Evolutionary conservation across 257 asterid species (phyloP).

Genomic region (Solanum tarijense): DNA sequence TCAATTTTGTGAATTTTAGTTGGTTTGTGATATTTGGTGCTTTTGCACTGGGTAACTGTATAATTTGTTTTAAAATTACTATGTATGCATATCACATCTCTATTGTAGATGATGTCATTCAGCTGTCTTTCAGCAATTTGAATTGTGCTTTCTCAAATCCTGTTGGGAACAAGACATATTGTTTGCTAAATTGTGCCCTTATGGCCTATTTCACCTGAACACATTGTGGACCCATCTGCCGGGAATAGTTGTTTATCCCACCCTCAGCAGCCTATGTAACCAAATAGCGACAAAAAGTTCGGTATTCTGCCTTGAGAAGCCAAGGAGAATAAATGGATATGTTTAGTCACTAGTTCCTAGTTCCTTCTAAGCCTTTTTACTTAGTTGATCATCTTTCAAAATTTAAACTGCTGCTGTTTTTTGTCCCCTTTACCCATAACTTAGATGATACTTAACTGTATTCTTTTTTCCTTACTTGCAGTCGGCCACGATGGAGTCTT

Average conservation of each 20-base stretch:
- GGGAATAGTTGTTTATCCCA: not conserved
- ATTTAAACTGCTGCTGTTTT: not conserved
- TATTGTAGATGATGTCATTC: not conserved
- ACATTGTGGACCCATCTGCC: not conserved
- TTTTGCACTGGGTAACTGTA: not conserved
- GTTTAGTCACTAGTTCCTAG: not conserved
- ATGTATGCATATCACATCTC: not conserved
- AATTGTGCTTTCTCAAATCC: not conserved
- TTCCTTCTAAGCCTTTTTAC: not conserved
- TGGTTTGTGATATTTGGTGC: not conserved
- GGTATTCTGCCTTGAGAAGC: not conserved
- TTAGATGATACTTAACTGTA: not conserved
- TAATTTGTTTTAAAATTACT: not conserved
- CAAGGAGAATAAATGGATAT: not conserved
- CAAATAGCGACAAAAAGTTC: not conserved
- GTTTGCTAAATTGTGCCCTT: slow-evolving; percentile 1
- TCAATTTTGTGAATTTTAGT: not conserved
- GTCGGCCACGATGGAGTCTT: slow-evolving; percentile 94
- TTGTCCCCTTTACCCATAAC: not conserved
- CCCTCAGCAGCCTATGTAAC: not conserved
- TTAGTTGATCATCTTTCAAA: not conserved
- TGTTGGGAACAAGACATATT: slow-evolving; percentile 6
- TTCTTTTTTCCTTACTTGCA: slow-evolving; percentile 14
- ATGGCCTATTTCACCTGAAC: not conserved
- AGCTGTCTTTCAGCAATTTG: not conserved